Conservation (phyloP, 345 rosid genomes). For the Rhizophora apiculata region DNA sequence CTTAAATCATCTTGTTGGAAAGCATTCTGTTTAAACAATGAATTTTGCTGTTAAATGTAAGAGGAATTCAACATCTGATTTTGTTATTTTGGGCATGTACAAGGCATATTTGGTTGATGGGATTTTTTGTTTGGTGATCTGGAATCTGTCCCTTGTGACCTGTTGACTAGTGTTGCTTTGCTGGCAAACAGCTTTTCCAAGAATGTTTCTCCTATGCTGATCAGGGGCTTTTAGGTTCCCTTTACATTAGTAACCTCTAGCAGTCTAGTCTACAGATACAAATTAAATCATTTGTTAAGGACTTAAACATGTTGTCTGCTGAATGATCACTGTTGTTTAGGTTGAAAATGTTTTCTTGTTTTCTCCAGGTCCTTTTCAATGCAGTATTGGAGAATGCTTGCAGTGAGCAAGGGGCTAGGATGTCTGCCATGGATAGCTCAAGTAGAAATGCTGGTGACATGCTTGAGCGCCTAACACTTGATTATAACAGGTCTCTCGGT, state of each 20-base stretch:
- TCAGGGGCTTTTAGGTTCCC: too few relatives aligned
- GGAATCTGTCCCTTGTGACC: background rate
- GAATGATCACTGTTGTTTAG: constrained; percentile 3
- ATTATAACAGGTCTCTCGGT: constrained; percentile 37
- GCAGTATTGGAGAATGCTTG: constrained; percentile 78
- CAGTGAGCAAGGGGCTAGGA: constrained; percentile 34
- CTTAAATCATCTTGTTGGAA: background rate
- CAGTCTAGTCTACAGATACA: background rate
- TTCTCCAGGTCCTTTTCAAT: constrained; percentile 70
- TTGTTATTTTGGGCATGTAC: background rate
- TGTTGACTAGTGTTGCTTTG: background rate
- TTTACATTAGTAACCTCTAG: too few relatives aligned
- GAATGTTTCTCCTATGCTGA: too few relatives aligned
- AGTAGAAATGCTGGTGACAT: constrained; percentile 98
- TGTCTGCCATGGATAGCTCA: constrained; percentile 87
- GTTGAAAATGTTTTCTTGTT: constrained; percentile 3
- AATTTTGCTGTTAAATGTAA: constrained; percentile 1
- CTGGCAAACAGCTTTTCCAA: background rate
- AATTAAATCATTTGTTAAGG: background rate
- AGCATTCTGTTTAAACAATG: background rate
- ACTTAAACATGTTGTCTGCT: background rate
- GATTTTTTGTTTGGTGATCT: background rate
- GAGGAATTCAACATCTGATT: background rate
- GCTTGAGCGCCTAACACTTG: constrained; percentile 79
- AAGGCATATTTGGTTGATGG: background rate